Evolutionary conservation across 805 yeast species (phyloP), one percentile per base, ranked within the genome.

Genomic region (Jamesozyma piceae): DNA sequence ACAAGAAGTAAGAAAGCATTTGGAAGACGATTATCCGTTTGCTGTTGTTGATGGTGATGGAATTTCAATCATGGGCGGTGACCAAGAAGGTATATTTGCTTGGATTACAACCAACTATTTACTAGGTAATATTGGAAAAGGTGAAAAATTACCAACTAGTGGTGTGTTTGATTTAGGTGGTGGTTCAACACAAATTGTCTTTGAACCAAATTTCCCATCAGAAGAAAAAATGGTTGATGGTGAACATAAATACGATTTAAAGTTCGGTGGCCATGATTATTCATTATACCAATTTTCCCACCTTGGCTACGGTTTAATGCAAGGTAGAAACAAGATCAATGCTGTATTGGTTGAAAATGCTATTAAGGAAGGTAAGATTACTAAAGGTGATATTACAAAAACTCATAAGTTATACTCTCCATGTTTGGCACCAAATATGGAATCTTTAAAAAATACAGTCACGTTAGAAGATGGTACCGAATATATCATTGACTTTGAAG

Each of bases 151-250:
- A 21, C 88, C 95, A 26, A 92, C 98, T 11, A 95, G 95, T 39
- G 98, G 97, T 19, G 95, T 92, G 10, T 92, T 92, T 58, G 99
- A 92, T 64, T 75, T 92, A 46, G 99, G 98, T 54, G 98, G 98
- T 57, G 97, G 97, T 3, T 87, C 97, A 5, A 92, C 99, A 13
- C 98, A 94, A 68, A 88, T 92, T 67, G 99, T 92, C 5, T 92
- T 92, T 63, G 97, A 92, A 70, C 99, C 99, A 19, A 73, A 74
- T n/a, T 78, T 79, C 58, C 64, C 69, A 41, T 69, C 75, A 35
- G 71, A 72, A 37, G 82, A 80, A 54, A 60, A 69, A 49, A 75
- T 90, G 82, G 66, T 74, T 38, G 88, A 80, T 11, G 95, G 97
- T 45, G 97, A 89, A 58, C 95, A 87, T 67, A 84, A 85, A 64